Percentiles rank a stretch among this genome's conserved stretches.
Evolutionary conservation across 202 grass and related monocot species (phyloP).

Genomic region (Dendrocalamus latiflorus): DNA sequence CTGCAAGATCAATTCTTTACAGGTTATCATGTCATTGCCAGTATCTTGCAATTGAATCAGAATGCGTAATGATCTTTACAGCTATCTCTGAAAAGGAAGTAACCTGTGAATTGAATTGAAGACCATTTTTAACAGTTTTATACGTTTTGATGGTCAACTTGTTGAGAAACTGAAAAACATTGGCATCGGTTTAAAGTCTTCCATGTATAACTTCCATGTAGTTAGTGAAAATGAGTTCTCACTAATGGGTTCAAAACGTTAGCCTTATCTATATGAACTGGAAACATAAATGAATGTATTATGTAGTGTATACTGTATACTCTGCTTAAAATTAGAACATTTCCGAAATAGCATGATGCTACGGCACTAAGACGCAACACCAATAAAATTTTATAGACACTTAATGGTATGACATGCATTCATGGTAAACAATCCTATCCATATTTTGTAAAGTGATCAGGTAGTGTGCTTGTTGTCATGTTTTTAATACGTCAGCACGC

Average conservation of each 20-base stretch:
- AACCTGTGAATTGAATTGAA: not conserved
- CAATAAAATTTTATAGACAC: no score
- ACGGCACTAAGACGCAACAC: not conserved
- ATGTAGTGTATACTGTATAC: not conserved
- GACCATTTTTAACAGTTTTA: not conserved
- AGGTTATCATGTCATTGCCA: not conserved
- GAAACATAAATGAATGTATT: not conserved
- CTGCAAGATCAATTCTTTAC: not conserved
- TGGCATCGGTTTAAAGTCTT: not conserved
- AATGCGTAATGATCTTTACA: not conserved
- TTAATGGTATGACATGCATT: not conserved
- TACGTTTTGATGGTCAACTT: not conserved
- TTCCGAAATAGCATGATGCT: not conserved
- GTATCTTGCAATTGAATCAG: not conserved
- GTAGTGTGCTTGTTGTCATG: slow-evolving; percentile 18
- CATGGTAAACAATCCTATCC: not conserved
- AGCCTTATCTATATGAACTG: not conserved
- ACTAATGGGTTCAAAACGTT: no score
- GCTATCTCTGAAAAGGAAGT: not conserved
- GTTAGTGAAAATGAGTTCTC: not conserved
- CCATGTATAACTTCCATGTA: not conserved
- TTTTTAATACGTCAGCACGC: slow-evolving; percentile 6
- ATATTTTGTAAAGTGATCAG: slow-evolving; percentile 20
- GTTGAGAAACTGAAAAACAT: not conserved
- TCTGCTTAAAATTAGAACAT: not conserved